phyloP scores from a whole-genome alignment of 768 basidiomycete genomes.

The Goffeauzyma gilvescens region DNA sequence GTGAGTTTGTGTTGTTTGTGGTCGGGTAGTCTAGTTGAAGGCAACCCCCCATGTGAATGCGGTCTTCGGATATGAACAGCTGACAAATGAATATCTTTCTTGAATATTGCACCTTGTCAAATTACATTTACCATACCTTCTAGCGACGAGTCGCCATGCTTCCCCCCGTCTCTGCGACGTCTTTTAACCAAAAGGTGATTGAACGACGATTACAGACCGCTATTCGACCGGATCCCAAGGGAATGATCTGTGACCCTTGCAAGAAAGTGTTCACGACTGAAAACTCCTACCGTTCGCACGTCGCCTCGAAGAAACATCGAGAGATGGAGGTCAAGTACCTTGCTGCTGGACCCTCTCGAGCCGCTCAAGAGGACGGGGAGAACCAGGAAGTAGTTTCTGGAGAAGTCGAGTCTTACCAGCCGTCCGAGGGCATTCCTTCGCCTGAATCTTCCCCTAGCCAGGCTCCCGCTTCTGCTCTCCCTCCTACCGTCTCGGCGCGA shows the following conservation, averaged over 20 bases:
- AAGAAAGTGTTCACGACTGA: conserved; percentile 80
- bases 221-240: conserved; percentile 43
- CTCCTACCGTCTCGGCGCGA: too few relatives aligned
- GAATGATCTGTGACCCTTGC: conserved; percentile 52
- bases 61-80: not conserved
- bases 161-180: conserved; percentile 54
- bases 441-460: too few relatives aligned
- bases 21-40: not conserved
- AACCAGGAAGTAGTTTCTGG: not conserved
- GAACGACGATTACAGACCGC: conserved; percentile 62
- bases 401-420: too few relatives aligned
- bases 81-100: not conserved
- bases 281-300: conserved; percentile 72
- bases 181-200: conserved; percentile 75
- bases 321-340: conserved; percentile 45
- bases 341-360: too few relatives aligned
- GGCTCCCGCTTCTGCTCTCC: too few relatives aligned
- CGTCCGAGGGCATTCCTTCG: too few relatives aligned
- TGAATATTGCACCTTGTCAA: not conserved
- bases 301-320: conserved; percentile 73
- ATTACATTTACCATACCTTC: not conserved
- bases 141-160: conserved; percentile 69
- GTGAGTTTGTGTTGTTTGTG: conserved; percentile 13
- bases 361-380: conserved; percentile 1
- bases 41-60: not conserved